These are phyloP conservation scores for Cryptococcus neoformans DNA, from an alignment of 1,284 basidiomycete species.

Conservation along the genomic window DNA sequence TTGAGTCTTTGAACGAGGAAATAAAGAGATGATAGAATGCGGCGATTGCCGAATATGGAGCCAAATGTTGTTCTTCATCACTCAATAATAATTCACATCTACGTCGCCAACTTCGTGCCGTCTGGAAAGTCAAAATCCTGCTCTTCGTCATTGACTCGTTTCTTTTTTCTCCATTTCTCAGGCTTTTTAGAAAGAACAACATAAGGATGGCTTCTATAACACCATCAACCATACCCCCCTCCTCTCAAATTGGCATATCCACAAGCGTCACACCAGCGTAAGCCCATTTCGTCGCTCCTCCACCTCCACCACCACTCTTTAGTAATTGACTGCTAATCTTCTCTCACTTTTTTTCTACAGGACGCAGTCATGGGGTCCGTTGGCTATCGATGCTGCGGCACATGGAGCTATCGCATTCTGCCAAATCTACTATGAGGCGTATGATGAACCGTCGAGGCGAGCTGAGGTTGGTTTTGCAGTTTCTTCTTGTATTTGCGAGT, in stretches of 20 bases:
- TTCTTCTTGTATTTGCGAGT: neutral
- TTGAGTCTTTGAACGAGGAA: too few relatives aligned
- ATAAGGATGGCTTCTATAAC: neutral
- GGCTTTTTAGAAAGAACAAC: too few relatives aligned
- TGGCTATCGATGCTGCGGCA: constrained; percentile 41
- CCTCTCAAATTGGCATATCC: neutral
- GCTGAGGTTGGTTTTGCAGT: constrained; percentile 21
- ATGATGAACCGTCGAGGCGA: constrained; percentile 41
- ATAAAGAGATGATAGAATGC: too few relatives aligned
- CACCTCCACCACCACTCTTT: neutral
- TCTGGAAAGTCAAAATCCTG: too few relatives aligned
- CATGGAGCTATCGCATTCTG: constrained; percentile 46
- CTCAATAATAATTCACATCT: too few relatives aligned
- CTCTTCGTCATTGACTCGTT: too few relatives aligned
- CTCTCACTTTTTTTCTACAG: neutral
- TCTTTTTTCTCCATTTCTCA: too few relatives aligned
- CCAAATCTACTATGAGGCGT: constrained; percentile 46
- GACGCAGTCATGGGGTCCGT: constrained; percentile 30
- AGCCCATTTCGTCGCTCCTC: neutral
- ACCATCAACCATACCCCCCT: neutral
- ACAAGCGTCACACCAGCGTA: neutral
- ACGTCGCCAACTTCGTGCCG: too few relatives aligned
- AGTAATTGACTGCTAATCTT: neutral
- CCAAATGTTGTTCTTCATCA: too few relatives aligned
- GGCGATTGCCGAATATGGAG: too few relatives aligned